phyloP scores from a whole-genome alignment of 2,329 filamentous ascomycete genomes.

The Xylogone sp. region DNA sequence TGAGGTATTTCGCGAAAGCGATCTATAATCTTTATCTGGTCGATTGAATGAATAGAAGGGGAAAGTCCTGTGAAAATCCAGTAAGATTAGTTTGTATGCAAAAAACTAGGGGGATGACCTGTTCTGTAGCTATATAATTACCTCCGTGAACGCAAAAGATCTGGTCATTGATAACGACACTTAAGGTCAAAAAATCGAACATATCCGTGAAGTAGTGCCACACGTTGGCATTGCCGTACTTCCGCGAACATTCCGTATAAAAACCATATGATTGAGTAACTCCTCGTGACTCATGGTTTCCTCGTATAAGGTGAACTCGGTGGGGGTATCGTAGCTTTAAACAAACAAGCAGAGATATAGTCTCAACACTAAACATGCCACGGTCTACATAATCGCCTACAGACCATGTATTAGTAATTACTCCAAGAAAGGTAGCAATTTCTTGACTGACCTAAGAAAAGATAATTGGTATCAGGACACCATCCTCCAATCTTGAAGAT shows the following conservation, averaged over 20 bases:
- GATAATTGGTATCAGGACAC: constrained; percentile 96
- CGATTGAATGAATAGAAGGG: constrained; percentile 92
- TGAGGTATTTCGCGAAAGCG: constrained; percentile 98
- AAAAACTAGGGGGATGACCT: not conserved
- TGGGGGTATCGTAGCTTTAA: constrained; percentile 95
- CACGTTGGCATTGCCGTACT: constrained; percentile 97
- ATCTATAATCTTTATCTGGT: constrained; percentile 99
- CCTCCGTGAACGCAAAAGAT: constrained; percentile 98
- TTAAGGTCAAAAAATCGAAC: constrained; percentile 97
- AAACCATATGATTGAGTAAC: constrained; percentile 99
- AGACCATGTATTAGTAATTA: constrained; percentile 10
- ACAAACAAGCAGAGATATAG: constrained; percentile 95
- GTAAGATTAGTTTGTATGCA: not conserved
- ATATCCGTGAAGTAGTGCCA: constrained; percentile 99
- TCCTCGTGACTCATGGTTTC: constrained; percentile 95
- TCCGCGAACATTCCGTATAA: constrained; percentile 96
- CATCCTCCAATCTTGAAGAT: constrained; percentile 98
- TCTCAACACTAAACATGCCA: constrained; percentile 97
- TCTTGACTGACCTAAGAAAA: constrained; percentile 85
- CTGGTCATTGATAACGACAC: constrained; percentile 96
- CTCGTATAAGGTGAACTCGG: constrained; percentile 91
- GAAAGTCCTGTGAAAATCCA: constrained; percentile 61
- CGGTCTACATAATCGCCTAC: constrained; percentile 95
- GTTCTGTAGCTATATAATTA: constrained; percentile 28
- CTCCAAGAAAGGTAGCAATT: too few relatives aligned